These are phyloP conservation scores for Adiantum capillusveneris DNA, from an alignment of 75 land plant species.

Conservation along the genomic window DNA sequence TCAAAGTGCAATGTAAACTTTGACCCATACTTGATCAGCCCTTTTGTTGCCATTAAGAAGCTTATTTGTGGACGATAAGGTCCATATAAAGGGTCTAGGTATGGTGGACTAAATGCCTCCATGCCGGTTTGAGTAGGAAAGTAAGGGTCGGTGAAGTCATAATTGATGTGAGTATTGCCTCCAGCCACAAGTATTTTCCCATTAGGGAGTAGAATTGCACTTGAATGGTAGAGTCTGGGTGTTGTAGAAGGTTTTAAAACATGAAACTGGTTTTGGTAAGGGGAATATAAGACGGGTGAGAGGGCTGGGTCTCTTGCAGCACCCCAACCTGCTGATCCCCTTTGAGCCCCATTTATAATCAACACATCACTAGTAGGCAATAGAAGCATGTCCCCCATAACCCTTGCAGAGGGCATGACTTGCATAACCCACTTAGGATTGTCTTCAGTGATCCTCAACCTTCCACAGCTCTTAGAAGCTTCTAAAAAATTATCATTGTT, in stretches of 20 bases:
- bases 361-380: constrained; percentile 65
- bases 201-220: constrained; percentile 45
- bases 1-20: not conserved
- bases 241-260: constrained; percentile 19
- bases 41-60: not conserved
- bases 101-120: constrained; percentile 61
- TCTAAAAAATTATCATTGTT: not conserved
- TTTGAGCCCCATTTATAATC: constrained; percentile 62
- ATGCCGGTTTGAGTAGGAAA: constrained; percentile 67
- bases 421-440: constrained; percentile 62
- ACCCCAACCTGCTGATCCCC: constrained; percentile 75
- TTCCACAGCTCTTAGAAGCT: constrained; percentile 47
- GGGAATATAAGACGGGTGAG: constrained; percentile 31
- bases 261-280: constrained; percentile 29
- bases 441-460: constrained; percentile 34
- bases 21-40: not conserved
- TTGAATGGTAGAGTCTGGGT: constrained; percentile 67
- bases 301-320: constrained; percentile 34
- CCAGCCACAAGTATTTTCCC: constrained; percentile 71
- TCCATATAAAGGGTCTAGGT: constrained; percentile 16
- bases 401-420: constrained; percentile 51
- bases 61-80: constrained; percentile 16
- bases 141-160: constrained; percentile 28
- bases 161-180: constrained; percentile 55
- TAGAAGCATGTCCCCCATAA: constrained; percentile 75